These are phyloP conservation scores for Bonia amplexicaulis DNA, from an alignment of 176 grass and related monocot genomes.

Conservation along the genomic window DNA sequence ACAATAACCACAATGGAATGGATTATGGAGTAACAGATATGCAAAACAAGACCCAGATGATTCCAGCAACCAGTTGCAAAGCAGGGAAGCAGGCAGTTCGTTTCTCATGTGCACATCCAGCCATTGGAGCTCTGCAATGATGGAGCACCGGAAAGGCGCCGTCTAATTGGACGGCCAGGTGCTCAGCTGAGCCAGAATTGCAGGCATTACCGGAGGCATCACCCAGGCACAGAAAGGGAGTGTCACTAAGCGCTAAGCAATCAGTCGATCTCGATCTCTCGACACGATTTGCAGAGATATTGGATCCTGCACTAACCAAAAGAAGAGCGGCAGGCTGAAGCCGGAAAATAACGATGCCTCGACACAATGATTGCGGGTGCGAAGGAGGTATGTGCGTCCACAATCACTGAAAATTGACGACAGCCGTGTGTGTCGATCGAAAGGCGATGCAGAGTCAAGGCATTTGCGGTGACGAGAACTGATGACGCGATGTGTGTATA, in stretches of 20 bases:
- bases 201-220: neutral
- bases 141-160: slow-evolving; percentile 16
- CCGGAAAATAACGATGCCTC: neutral
- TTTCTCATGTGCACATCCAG: neutral
- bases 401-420: neutral
- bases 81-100: neutral
- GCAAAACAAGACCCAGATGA: neutral
- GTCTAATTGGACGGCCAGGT: neutral
- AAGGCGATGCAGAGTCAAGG: neutral
- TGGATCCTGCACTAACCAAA: slow-evolving; percentile 32
- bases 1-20: neutral
- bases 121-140: slow-evolving; percentile 17
- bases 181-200: neutral
- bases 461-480: neutral
- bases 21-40: too few species aligned
- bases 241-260: neutral
- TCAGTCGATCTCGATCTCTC: neutral
- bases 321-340: neutral
- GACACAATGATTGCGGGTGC: slow-evolving; percentile 8
- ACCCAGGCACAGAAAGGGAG: neutral
- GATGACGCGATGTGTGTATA: neutral
- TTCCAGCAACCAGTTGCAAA: neutral
- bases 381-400: neutral
- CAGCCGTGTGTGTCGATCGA: neutral
- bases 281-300: slow-evolving; percentile 6